Evolutionary conservation across 345 rosid genomes (phyloP).

Genomic region (Mercurialis annua): DNA sequence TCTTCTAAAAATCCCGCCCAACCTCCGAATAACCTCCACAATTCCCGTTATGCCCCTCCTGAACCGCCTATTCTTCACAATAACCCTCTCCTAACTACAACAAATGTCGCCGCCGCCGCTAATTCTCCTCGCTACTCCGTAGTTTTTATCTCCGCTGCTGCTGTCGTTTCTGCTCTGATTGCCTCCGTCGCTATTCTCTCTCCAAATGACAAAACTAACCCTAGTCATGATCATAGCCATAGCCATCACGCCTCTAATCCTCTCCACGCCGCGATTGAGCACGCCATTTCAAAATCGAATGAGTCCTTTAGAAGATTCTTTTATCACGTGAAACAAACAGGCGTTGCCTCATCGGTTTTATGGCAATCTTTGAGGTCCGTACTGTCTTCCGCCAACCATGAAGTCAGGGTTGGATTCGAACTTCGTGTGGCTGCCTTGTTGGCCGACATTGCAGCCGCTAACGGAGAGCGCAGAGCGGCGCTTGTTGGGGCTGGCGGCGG

Average conservation of each 20-base stretch:
- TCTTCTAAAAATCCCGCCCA: constrained; percentile 26
- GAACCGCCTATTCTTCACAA: constrained; percentile 26
- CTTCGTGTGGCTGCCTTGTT: constrained; percentile 79
- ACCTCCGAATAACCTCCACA: constrained; percentile 29
- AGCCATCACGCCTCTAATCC: constrained; percentile 29
- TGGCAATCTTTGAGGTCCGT: constrained; percentile 94
- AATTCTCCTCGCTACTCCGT: constrained; percentile 39
- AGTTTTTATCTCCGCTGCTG: constrained; percentile 56
- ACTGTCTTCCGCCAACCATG: constrained; percentile 88
- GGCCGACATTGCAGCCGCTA: constrained; percentile 87
- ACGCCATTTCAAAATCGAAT: constrained; percentile 44
- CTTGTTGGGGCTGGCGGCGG: constrained; percentile 85
- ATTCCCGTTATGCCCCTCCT: constrained; percentile 26
- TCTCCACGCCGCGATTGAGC: constrained; percentile 43
- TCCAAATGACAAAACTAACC: constrained; percentile 8
- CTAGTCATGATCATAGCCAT: no score
- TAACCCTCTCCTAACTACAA: constrained; percentile 16
- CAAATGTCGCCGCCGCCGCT: constrained; percentile 19
- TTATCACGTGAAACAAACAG: constrained; percentile 63
- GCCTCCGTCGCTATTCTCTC: constrained; percentile 45
- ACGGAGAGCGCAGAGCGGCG: constrained; percentile 71
- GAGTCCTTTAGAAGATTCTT: constrained; percentile 60
- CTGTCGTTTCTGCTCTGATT: constrained; percentile 45
- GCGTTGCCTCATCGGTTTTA: constrained; percentile 73
- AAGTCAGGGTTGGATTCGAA: constrained; percentile 88